Evolutionary conservation across 257 asterid species (phyloP), one percentile per base, ranked within the genome.

Genomic region (Solanum commersonii): DNA sequence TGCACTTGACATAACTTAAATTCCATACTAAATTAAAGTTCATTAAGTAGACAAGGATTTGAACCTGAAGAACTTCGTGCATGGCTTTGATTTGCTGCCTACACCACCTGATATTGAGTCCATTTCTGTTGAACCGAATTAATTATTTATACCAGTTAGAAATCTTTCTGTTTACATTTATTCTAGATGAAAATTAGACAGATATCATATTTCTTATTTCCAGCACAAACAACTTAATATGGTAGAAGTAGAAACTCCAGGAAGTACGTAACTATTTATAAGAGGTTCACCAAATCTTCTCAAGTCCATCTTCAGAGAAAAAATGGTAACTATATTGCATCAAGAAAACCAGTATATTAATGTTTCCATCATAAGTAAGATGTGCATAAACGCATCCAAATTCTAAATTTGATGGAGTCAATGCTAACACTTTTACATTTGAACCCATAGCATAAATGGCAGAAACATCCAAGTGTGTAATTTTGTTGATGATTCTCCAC

Each of bases 41-140:
- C 63, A 91, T 95, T 93, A 87, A 91, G 92, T 90, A 91, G 91
- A 93, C 92, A 89, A 92, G 94, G 98, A 96, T 93, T 91, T 91
- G 93, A 94, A 96, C 99, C 99, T 96, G 99, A 94, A 96, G 95
- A 94, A 95, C 98, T 96, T 96, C 95, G 97, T 96, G 98, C 99
- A 96, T 88, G 99, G 98, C 99, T 96, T 96, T 93, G 95, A 93
- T 96, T 96, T 96, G 98, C 98, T 96, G 92, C 99, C 99, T 95
- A 94, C 92, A 93, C 98, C 99, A 96, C 97, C 91, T 92, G 98
- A 93, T 90, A 93, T 87, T 91, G 97, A 93, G 93, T 94, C 97
- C 93, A 93, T 88, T 94, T 95, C 99, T 96, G 99, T 96, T 94
- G 91, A 95, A 95, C 85, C 90, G 93, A 92, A 95, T 95, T 96